Conservation (phyloP, 2,329 filamentous ascomycete species). For the Neonectria faginata region DNA sequence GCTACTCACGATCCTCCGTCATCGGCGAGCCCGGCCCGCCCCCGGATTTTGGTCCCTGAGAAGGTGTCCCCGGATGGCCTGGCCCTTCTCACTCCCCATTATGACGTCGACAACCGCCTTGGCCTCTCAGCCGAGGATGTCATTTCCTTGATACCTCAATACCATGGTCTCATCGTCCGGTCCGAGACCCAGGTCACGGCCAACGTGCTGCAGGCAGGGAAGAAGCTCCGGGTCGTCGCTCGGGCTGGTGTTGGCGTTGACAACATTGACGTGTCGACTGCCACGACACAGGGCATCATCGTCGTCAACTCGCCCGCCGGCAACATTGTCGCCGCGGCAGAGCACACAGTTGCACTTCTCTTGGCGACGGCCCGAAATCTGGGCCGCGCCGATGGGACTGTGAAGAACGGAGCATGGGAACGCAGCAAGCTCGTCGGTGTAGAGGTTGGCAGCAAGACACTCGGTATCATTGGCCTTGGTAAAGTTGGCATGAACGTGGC, state of each 20-base stretch:
- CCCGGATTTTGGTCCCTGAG: slow-evolving; percentile 77
- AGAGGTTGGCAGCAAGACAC: slow-evolving; percentile 80
- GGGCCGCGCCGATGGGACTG: slow-evolving; percentile 73
- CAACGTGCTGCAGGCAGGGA: slow-evolving; percentile 72
- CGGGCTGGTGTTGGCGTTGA: slow-evolving; percentile 85
- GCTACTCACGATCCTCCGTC: slow-evolving; percentile 42
- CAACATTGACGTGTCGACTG: slow-evolving; percentile 81
- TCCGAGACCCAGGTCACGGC: slow-evolving; percentile 86
- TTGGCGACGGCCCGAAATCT: slow-evolving; percentile 81
- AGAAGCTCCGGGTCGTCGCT: slow-evolving; percentile 80
- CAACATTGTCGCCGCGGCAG: slow-evolving; percentile 84
- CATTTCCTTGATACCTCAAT: slow-evolving; percentile 73
- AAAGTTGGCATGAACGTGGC: slow-evolving; percentile 87
- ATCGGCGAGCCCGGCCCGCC: slow-evolving; percentile 36
- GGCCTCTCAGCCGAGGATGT: slow-evolving; percentile 73
- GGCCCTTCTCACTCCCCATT: slow-evolving; percentile 72
- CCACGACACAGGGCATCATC: slow-evolving; percentile 79
- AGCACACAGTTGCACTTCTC: slow-evolving; percentile 80
- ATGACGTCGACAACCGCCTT: slow-evolving; percentile 77
- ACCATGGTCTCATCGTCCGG: slow-evolving; percentile 82
- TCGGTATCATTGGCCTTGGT: slow-evolving; percentile 83
- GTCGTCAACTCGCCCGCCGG: slow-evolving; percentile 84
- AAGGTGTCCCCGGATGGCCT: slow-evolving; percentile 85
- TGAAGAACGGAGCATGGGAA: slow-evolving; percentile 82
- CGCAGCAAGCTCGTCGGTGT: slow-evolving; percentile 79